Conservation (phyloP, 1,284 basidiomycete species). For the Clitocybe nebularis region DNA sequence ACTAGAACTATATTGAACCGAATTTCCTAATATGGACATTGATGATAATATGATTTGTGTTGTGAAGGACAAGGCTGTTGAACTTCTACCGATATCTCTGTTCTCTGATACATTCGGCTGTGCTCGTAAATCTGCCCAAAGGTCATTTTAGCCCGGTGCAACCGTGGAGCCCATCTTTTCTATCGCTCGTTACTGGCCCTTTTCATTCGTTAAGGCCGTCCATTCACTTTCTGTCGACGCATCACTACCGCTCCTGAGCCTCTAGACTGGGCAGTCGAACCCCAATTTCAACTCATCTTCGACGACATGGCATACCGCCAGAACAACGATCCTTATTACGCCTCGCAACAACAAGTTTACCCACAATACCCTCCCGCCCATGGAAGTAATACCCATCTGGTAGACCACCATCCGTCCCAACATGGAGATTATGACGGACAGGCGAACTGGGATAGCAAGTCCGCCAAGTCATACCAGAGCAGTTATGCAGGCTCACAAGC, state of each 20-base stretch:
- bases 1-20: not conserved
- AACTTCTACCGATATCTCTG: no score
- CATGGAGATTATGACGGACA: conserved; percentile 42
- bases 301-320: conserved; percentile 54
- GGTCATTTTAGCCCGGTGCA: conserved; percentile 1
- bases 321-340: conserved; percentile 48
- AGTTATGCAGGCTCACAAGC: conserved; percentile 64
- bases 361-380: conserved; percentile 20
- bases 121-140: not conserved
- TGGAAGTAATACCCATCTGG: conserved; percentile 12
- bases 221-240: conserved; percentile 5
- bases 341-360: conserved; percentile 18
- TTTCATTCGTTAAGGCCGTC: conserved; percentile 2
- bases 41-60: conserved; percentile 1
- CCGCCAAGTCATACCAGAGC: conserved; percentile 61
- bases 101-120: no score
- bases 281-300: not conserved
- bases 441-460: conserved; percentile 58
- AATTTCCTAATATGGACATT: conserved; percentile 4
- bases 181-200: conserved; percentile 4
- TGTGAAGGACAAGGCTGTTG: conserved; percentile 1
- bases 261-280: not conserved
- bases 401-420: conserved; percentile 32
- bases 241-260: not conserved
- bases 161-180: conserved; percentile 1